These are phyloP conservation scores for Aspergillus costaricaensis DNA, from an alignment of 2,329 filamentous ascomycete genomes.

Conservation along the genomic window DNA sequence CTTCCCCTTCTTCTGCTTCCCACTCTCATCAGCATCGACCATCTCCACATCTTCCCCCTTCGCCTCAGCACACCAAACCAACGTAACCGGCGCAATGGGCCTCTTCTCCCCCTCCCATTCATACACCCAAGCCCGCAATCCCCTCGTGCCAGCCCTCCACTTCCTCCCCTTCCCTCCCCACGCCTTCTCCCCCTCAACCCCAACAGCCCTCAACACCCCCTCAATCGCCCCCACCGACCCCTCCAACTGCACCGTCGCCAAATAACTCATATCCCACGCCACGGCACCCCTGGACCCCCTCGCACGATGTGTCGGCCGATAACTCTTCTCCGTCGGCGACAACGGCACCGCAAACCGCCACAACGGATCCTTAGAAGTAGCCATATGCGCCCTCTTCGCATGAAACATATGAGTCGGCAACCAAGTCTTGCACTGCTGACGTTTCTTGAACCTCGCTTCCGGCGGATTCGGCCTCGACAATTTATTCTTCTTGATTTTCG, in stretches of 20 bases:
- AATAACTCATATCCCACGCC: slow-evolving; percentile 92
- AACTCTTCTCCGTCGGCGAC: slow-evolving; percentile 85
- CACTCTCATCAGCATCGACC: slow-evolving; percentile 29
- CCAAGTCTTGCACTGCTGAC: slow-evolving; percentile 88
- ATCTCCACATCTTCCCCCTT: slow-evolving; percentile 40
- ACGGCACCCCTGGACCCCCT: slow-evolving; percentile 74
- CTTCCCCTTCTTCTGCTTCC: slow-evolving; percentile 24
- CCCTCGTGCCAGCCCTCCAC: slow-evolving; percentile 68
- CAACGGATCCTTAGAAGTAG: slow-evolving; percentile 71
- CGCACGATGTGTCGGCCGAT: slow-evolving; percentile 81
- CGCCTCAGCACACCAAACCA: slow-evolving; percentile 69
- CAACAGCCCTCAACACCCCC: slow-evolving; percentile 66
- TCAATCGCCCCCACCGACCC: slow-evolving; percentile 66
- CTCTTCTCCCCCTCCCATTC: slow-evolving; percentile 56
- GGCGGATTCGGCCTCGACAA: slow-evolving; percentile 66
- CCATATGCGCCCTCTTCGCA: slow-evolving; percentile 89
- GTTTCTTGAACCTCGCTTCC: slow-evolving; percentile 74
- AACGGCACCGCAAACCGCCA: slow-evolving; percentile 89
- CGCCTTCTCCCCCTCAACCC: slow-evolving; percentile 58
- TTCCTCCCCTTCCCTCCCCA: slow-evolving; percentile 67
- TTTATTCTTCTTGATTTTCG: slow-evolving; percentile 70
- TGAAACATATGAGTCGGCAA: slow-evolving; percentile 93
- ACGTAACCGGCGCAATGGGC: slow-evolving; percentile 70
- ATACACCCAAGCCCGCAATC: slow-evolving; percentile 59
- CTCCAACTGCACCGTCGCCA: slow-evolving; percentile 78